Base-by-base conservation (phyloP, 306 rosid genomes). In the Trichosanthes truncata region DNA sequence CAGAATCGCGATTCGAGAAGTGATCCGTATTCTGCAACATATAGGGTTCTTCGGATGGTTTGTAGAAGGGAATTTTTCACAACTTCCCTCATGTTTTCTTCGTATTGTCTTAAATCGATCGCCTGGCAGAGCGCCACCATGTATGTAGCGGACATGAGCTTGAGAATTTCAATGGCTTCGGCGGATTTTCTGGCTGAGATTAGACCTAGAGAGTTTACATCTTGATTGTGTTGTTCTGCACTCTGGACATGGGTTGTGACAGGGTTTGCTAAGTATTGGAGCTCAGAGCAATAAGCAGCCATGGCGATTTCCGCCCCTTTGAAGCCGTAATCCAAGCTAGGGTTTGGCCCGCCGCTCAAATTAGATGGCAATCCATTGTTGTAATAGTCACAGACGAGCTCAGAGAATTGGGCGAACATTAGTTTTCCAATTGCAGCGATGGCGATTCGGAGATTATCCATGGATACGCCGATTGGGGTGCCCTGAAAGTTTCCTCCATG, bases 401-500 rank as follows among this genome's bases (percentile, higher is more conserved):
- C 87, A 1, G 87, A 84, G 62, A 84, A 84, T 62, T 84, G 86
- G 25, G 86, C 86, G 55, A 84, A 84, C 84, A 84, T 80, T 46
- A 84, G 79, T 74, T 84, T 84, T 14, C 86, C 86, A 25, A 84
- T 80, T 17, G 87, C 87, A 51, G 84, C 87, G n/a, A 84, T 7
- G 36, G 87, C 87, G 33, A 84, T 81, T 31, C 87, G 76, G 66
- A 81, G 59, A 45, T 81, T 84, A 41, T 84, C 87, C 87, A 84
- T 81, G 79, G 87, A 84, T 1, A 84, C 87, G 6, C 87, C 87
- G 11, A 84, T 73, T 33, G 87, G 84, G 33, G 87, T 84, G 35
- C 87, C 87, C n/a, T 84, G 87, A 48, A 84, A 84, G 52, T 84
- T 84, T 33, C 87, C 87, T 13, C 87, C 84, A 13, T 78, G 87